Evolutionary conservation across 305 asterid species (phyloP).

Genomic region (Striga hermonthica): DNA sequence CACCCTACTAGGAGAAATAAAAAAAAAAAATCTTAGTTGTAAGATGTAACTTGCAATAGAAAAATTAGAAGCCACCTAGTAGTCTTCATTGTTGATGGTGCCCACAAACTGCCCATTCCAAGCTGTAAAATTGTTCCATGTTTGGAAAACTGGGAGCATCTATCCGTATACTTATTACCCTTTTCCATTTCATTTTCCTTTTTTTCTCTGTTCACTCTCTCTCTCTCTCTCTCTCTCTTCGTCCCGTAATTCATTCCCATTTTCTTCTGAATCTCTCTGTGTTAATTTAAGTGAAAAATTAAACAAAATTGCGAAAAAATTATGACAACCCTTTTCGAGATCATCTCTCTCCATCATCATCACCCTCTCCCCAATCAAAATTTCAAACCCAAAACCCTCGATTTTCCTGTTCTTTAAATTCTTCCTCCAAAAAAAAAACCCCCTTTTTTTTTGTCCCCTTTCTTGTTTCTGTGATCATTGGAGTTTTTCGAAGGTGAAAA

Average conservation of each 20-base stretch:
- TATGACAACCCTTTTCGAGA: conserved; percentile 43
- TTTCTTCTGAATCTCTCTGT: neutral
- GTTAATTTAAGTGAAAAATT: neutral
- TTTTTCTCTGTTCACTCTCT: too few relatives aligned
- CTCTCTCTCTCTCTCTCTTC: neutral
- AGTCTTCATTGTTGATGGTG: too few relatives aligned
- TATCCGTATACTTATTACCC: too few relatives aligned
- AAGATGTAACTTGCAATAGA: too few relatives aligned
- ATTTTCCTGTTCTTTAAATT: conserved; percentile 13
- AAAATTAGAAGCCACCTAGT: too few relatives aligned
- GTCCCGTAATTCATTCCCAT: conserved; percentile 23
- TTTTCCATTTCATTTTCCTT: too few relatives aligned
- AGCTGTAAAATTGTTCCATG: too few relatives aligned
- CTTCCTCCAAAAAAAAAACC: neutral
- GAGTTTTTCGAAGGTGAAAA: conserved; percentile 17
- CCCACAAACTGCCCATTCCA: too few relatives aligned
- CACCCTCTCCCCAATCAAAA: conserved; percentile 42
- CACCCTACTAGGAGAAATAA: too few relatives aligned
- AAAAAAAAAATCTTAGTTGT: too few relatives aligned
- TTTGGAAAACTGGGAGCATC: too few relatives aligned
- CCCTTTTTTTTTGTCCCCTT: neutral
- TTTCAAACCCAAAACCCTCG: conserved; percentile 43
- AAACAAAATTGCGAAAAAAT: neutral
- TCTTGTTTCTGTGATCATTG: conserved; percentile 3
- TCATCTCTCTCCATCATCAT: conserved; percentile 43